A percentile compares a stretch with the other conserved stretches of the same genome.
These are phyloP conservation scores for Cryptosporidium muris DNA, from an alignment of 169 alveolate species.

Conservation along the genomic window DNA sequence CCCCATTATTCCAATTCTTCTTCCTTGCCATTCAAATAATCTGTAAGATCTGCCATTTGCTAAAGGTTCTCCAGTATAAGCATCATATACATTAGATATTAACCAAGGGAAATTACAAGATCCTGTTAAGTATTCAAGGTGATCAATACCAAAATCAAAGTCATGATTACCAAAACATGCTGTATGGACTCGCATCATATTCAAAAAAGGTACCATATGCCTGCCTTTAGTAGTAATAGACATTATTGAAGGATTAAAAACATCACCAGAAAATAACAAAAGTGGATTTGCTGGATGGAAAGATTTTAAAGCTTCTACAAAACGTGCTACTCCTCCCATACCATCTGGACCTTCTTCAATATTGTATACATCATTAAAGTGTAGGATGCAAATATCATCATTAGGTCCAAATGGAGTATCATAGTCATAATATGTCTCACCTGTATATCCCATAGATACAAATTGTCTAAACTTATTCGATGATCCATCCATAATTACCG, in stretches of 20 bases:
- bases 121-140: conserved; percentile 79
- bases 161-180: conserved; percentile 94
- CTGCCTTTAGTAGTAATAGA: conserved; percentile 85
- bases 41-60: conserved; percentile 81
- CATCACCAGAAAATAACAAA: conserved; percentile 88
- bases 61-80: conserved; percentile 78
- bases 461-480: conserved; percentile 28
- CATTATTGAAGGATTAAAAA: conserved; percentile 89
- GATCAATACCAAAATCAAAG: conserved; percentile 88
- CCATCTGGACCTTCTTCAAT: conserved; percentile 83
- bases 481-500: conserved; percentile 44
- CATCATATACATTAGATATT: conserved; percentile 80
- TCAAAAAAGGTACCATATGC: conserved; percentile 84
- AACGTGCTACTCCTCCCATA: conserved; percentile 89
- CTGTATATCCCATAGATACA: conserved; percentile 49
- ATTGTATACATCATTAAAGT: conserved; percentile 93
- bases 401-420: conserved; percentile 78
- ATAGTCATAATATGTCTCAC: conserved; percentile 76
- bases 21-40: conserved; percentile 80
- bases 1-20: conserved; percentile 86
- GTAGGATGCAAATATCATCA: conserved; percentile 82
- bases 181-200: conserved; percentile 81
- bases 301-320: conserved; percentile 81
- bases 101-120: conserved; percentile 85
- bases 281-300: conserved; percentile 75